Base-by-base conservation (phyloP, 768 basidiomycete genomes). In the Psilocybe cyanescens region DNA sequence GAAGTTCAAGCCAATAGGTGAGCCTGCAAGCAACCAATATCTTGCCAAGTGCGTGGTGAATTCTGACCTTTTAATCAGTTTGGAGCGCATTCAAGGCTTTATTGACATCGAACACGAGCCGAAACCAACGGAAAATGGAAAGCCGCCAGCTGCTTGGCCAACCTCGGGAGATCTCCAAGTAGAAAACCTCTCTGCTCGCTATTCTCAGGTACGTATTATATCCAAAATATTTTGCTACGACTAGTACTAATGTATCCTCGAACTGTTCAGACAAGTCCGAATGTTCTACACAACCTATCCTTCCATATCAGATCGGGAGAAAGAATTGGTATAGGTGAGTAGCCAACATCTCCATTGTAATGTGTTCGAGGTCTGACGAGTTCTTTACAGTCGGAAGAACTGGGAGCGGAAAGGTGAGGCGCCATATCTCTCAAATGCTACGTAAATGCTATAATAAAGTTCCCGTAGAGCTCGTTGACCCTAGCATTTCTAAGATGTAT, bases 51-150 rank as follows among this genome's bases (percentile, higher is more conserved):
- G 24, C 24, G 24, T 24, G 24, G 24, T 24, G 2, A 24, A 24
- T 24, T 24, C 24, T 17, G 2, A 24, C 24, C 24, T 24, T 24
- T 50, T 14, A 30, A 19, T 1, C 5, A 72, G 71, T 33, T 45
- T 73, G 37, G 93, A 96, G 68, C 89, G 94, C 57, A 87, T 95
- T 2, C 83, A 90, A 60, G 88, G 69, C 0, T 89, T 87, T 68
- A 68, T 88, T 17, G 68, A 76, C 24, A 86, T 88, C 59, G 86
- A 87, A 44, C 84, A 86, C 56, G 87, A 90, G 67, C 79, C 79
- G 1, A 72, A 75, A 59, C 57, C 77, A 1, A 76, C 77, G 0
- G 62, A 71, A 12, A 64, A 68, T 8, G 83, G 83, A 17, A 73
- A 74, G 30, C 89, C 88, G 1, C 87, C 89, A 0, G 88, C 88